Conservation (phyloP, 129 eudicot genomes). For the Escallonia rubra region DNA sequence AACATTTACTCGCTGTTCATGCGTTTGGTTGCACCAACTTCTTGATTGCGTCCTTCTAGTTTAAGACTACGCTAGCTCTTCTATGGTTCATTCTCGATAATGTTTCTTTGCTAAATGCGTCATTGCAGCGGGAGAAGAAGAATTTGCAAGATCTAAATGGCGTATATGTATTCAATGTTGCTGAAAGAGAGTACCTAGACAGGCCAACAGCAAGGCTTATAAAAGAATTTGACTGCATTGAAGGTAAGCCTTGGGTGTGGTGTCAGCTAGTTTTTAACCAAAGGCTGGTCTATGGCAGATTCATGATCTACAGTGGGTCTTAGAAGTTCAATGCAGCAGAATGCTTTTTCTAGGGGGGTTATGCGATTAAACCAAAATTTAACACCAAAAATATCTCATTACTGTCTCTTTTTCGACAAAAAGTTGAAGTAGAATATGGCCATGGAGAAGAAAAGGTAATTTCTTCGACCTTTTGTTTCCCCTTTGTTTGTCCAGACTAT, state of each 20-base stretch:
- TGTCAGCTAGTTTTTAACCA: background rate
- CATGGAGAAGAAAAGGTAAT: too few relatives aligned
- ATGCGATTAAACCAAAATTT: too few relatives aligned
- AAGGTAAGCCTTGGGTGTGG: constrained; percentile 40
- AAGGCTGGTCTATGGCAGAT: background rate
- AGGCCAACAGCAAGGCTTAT: constrained; percentile 87
- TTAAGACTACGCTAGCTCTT: too few relatives aligned
- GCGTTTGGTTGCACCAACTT: too few relatives aligned
- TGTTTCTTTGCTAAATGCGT: background rate
- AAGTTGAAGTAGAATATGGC: too few relatives aligned
- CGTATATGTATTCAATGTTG: constrained; percentile 80
- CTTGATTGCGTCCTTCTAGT: too few relatives aligned
- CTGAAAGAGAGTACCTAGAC: constrained; percentile 78
- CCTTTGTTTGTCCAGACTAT: too few relatives aligned
- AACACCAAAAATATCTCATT: too few relatives aligned
- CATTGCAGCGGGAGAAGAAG: constrained; percentile 80
- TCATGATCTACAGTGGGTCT: background rate
- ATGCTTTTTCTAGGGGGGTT: background rate
- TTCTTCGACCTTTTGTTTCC: too few relatives aligned
- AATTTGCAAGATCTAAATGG: constrained; percentile 76
- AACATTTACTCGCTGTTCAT: too few relatives aligned
- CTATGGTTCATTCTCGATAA: background rate
- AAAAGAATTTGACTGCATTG: constrained; percentile 71
- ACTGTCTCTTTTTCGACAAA: too few relatives aligned
- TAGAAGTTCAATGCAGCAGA: background rate